Conservation (phyloP, 768 basidiomycete species). For the Russula vinacea region DNA sequence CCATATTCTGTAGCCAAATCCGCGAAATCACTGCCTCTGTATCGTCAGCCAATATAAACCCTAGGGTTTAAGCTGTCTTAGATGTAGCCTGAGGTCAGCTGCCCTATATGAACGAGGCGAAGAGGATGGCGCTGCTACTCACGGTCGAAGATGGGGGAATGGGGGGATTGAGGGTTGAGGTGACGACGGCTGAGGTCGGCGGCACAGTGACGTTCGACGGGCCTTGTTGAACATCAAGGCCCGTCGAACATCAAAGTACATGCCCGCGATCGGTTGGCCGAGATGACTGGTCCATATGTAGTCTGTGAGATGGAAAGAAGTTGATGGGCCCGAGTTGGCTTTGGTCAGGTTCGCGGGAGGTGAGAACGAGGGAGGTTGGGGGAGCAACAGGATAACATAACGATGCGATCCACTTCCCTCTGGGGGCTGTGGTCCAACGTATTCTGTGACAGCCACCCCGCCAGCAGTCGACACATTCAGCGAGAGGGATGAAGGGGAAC, state of each 20-base stretch:
- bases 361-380: conserved; percentile 59
- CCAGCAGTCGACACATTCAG: conserved; percentile 42
- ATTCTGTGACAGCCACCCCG: conserved; percentile 54
- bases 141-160: not conserved
- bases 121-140: not conserved
- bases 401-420: conserved; percentile 71
- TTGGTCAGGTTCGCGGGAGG: conserved; percentile 56
- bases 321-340: conserved; percentile 49
- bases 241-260: conserved; percentile 70
- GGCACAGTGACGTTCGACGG: conserved; percentile 49
- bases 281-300: conserved; percentile 57
- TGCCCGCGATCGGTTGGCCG: conserved; percentile 59
- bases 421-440: conserved; percentile 69
- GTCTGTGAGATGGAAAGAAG: conserved; percentile 49
- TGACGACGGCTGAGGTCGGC: conserved; percentile 61
- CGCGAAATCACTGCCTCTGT: not conserved
- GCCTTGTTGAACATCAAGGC: too few species aligned
- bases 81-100: not conserved
- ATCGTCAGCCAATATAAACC: not conserved
- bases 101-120: not conserved
- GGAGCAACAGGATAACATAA: conserved; percentile 64
- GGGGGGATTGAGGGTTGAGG: conserved; percentile 49
- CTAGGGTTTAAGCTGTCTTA: not conserved
- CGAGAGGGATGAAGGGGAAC: not conserved
- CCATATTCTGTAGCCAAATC: not conserved